Percentiles rank a stretch among this genome's conserved stretches.
Conservation (phyloP, 2,329 filamentous ascomycete genomes). For the Dothideomycetes sp. region DNA sequence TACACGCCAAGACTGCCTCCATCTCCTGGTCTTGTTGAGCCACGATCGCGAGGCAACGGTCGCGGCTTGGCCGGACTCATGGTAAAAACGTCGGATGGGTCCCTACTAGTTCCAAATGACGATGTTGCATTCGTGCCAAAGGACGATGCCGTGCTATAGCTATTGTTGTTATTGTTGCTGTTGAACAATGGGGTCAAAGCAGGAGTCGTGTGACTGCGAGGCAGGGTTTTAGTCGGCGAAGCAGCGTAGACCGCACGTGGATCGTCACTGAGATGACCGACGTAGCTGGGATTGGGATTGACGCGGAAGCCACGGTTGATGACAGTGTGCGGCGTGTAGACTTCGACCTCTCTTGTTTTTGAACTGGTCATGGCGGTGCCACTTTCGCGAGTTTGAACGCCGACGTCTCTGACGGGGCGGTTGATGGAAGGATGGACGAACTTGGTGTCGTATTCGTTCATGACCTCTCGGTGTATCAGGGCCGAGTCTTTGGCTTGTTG, state of each 20-base stretch:
- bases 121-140: constrained; percentile 18
- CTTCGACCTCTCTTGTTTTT: constrained; percentile 43
- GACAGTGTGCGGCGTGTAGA: constrained; percentile 52
- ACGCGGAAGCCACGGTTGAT: constrained; percentile 70
- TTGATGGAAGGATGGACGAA: constrained; percentile 87
- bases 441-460: constrained; percentile 93
- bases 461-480: constrained; percentile 81
- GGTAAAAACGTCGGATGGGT: constrained; percentile 28
- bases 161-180: constrained; percentile 17
- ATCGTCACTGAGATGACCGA: constrained; percentile 32
- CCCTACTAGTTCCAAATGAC: constrained; percentile 8
- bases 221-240: constrained; percentile 15
- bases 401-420: constrained; percentile 66
- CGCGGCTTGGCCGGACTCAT: constrained; percentile 30
- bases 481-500: constrained; percentile 79
- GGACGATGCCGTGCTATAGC: constrained; percentile 1
- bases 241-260: constrained; percentile 8
- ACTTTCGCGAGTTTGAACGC: constrained; percentile 59
- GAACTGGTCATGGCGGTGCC: constrained; percentile 24
- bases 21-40: constrained; percentile 29
- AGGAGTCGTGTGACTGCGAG: constrained; percentile 56
- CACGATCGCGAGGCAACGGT: constrained; percentile 26
- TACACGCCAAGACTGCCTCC: constrained; percentile 76
- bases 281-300: constrained; percentile 75
- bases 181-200: constrained; percentile 31